Base-by-base conservation (phyloP, 305 asterid genomes). In the Solanum aculeatissimum region DNA sequence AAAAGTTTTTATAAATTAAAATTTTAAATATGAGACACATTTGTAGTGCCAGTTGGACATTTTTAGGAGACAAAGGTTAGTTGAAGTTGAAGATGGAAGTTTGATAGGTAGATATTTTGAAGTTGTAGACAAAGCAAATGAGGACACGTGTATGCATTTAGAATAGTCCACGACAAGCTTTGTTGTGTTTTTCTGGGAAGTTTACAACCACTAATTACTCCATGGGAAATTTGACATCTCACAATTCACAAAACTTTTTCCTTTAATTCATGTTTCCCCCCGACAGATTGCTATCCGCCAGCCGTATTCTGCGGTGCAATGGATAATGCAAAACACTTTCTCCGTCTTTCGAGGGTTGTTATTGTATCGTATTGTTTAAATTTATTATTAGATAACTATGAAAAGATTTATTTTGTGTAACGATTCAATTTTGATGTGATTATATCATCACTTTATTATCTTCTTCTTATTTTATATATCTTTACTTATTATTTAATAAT, bases 91-190 rank as follows among this genome's bases (percentile, higher is more conserved):
- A n/a, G 53, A 43, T 79, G 35, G 63, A 49, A 79, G 66, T 15
- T 2, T 21, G 83, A 85, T 83, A 57, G 87, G 87, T 49, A 14
- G 90, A 91, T 89, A 81, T 88, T 88, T 88, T 66, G 45, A 43
- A 16, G 1, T 49, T 7, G 29, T 16, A 19, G 8, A 2, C 86
- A 63, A 87, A 72, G 70, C 0, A 16, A 0, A 4, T 5, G 1
- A 1, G 0, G 53, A 70, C 53, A 89, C 85, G 88, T 89, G 90
- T 81, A 84, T 89, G 91, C 72, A 3, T 8, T 8, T 0, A 43
- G 54, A 86, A 85, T 11, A 5, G 71, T 43, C 90, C 87, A 85
- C 91, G 85, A 54, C 84, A 45, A 42, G 1, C 9, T 19, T 62
- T 45, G 86, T 81, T 83, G 10, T 82, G 15, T 68, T 35, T 6